Conservation (phyloP, 1,284 basidiomycete genomes). For the Apiotrichum siamense region DNA sequence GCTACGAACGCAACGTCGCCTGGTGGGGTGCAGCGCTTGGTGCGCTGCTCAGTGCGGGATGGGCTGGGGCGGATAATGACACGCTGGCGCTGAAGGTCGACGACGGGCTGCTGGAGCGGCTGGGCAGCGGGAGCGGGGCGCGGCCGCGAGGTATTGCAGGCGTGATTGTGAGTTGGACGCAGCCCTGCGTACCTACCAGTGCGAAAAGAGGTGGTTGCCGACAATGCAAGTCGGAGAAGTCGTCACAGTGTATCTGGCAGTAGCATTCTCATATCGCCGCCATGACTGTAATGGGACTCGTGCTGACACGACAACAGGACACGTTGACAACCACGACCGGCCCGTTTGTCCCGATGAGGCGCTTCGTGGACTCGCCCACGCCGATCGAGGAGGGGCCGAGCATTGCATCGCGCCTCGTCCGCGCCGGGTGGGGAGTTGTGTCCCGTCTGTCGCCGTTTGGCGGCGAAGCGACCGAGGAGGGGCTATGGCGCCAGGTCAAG, state of each 20-base stretch:
- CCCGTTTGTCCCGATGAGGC: conserved; percentile 52
- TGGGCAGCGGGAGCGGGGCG: conserved; percentile 48
- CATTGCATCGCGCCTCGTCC: conserved; percentile 65
- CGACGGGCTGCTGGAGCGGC: conserved; percentile 55
- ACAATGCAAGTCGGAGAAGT: background rate
- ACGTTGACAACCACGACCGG: conserved; percentile 22
- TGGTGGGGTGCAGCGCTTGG: conserved; percentile 79
- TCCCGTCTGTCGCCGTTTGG: conserved; percentile 51
- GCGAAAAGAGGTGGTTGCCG: background rate
- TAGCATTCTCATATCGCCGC: too few species aligned
- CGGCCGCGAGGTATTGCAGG: conserved; percentile 74
- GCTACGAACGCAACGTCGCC: conserved; percentile 70
- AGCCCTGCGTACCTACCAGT: too few species aligned
- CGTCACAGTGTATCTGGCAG: background rate
- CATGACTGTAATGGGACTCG: too few species aligned
- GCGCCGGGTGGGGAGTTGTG: conserved; percentile 74
- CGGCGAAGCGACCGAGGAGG: conserved; percentile 52
- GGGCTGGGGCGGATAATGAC: conserved; percentile 51
- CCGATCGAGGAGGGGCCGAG: conserved; percentile 66
- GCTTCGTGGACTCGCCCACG: conserved; percentile 57
- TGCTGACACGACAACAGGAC: conserved; percentile 27
- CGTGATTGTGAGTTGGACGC: conserved; percentile 62
- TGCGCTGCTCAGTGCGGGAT: conserved; percentile 57
- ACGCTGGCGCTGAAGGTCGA: conserved; percentile 63
- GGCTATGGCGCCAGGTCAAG: conserved; percentile 59